Evolutionary conservation across 768 basidiomycete species (phyloP), one percentile per base, ranked within the genome.

Genomic region (Trametes cingulata): DNA sequence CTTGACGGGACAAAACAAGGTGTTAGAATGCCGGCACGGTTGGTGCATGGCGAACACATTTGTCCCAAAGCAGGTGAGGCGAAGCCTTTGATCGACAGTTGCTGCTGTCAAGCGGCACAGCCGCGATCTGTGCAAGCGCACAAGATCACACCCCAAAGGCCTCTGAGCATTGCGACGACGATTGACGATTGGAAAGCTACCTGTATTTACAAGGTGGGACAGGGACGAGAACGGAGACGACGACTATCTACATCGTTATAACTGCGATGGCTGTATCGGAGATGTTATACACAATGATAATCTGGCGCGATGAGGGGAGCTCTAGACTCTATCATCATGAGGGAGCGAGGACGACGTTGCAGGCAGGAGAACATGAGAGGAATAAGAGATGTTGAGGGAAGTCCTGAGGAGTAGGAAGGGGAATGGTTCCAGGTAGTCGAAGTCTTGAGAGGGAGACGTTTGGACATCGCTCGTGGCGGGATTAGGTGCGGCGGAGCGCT

Each of bases 281-380:
- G 43, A n/a, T 57, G 56, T 57, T 57, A 49, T 49, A 57, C 56
- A 56, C 24, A 37, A 20, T 22, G 39, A 35, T 12, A 17, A 19
- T 17, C 17, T n/a, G 20, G 27, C n/a, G 54, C 25, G 45, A 27
- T 6, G 43, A 29, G 19, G 27, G 22, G 27, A 27, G 25, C 20
- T 48, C 46, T 56, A 56, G 55, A 27, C 55, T 56, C 55, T 56
- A 56, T 48, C 37, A 48, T 56, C 55, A 48, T 40, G 17, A 39
- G 19, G 7, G 20, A 43, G 40, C 4, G n/a, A 35, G 41, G 17
- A 10, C 10, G 29, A 33, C 29, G 43, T 20, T 15, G n/a, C 19
- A 36, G 17, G 35, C 27, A 13, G 13, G 51, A 19, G 17, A 47
- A 12, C 22, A 24, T 35, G 25, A 45, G 41, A 53, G 27, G 54